Percentiles rank a stretch among this genome's conserved stretches.
phyloP scores from a whole-genome alignment of 805 yeast species.

The Ogataea haglerorum region DNA sequence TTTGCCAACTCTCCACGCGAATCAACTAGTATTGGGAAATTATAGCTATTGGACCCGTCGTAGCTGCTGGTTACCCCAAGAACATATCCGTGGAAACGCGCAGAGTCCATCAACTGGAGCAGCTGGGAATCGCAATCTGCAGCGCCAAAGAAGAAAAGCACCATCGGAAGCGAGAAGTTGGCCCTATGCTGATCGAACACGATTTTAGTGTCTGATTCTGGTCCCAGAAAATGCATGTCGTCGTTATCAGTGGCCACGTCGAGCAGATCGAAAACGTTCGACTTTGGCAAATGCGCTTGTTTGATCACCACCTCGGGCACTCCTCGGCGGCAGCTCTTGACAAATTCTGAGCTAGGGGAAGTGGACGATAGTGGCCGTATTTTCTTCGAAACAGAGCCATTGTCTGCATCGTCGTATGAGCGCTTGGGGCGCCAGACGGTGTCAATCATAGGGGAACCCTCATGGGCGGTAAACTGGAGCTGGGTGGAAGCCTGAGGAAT shows the following conservation, averaged over 20 bases:
- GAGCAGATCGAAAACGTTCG: constrained; percentile 14
- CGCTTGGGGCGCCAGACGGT: constrained; percentile 4
- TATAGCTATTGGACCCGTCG: constrained; percentile 9
- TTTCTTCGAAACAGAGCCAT: constrained; percentile 1
- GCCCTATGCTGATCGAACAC: constrained; percentile 1
- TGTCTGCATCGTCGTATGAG: background rate
- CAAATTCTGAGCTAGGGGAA: constrained; percentile 6
- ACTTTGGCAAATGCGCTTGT: constrained; percentile 21
- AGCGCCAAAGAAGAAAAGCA: constrained; percentile 18
- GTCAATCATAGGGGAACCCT: background rate
- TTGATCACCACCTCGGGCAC: constrained; percentile 17
- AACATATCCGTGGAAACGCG: constrained; percentile 6
- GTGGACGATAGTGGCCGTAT: constrained; percentile 6
- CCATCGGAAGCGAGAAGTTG: constrained; percentile 8
- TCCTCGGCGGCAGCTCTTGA: constrained; percentile 2
- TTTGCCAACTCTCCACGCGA: constrained; percentile 26
- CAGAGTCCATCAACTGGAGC: constrained; percentile 9
- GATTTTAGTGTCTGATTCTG: background rate
- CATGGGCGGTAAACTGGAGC: constrained; percentile 3
- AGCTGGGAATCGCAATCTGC: constrained; percentile 14
- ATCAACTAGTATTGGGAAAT: constrained; percentile 31
- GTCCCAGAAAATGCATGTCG: constrained; percentile 7
- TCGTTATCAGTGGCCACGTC: constrained; percentile 1
- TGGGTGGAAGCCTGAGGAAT: constrained; percentile 4
- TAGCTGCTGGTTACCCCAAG: constrained; percentile 25